Evolutionary conservation across 2,329 filamentous ascomycete genomes (phyloP).

Genomic region (Pseudocercospora pini-densiflorae): DNA sequence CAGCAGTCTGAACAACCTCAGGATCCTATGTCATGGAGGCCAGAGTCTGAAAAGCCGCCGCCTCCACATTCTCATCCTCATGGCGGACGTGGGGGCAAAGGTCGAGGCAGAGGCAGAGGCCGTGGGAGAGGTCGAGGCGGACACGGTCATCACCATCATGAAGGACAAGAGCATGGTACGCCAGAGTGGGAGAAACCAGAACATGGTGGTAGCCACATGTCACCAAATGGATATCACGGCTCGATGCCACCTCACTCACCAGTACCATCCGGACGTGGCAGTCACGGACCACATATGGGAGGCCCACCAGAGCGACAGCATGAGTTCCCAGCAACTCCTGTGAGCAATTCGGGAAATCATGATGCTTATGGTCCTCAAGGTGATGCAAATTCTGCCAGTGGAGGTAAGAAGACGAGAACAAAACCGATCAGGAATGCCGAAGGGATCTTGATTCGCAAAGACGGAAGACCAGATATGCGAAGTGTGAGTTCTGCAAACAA

Average conservation of each 20-base stretch:
- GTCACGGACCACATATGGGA: constrained; percentile 14
- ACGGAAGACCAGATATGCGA: constrained; percentile 57
- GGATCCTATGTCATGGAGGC: constrained; percentile 34
- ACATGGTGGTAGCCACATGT: constrained; percentile 43
- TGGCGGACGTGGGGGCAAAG: constrained; percentile 31
- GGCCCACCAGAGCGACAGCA: constrained; percentile 26
- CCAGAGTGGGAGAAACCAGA: constrained; percentile 49
- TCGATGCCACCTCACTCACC: constrained; percentile 22
- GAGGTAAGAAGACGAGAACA: constrained; percentile 53
- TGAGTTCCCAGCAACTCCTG: constrained; percentile 33
- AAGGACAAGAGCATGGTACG: constrained; percentile 39
- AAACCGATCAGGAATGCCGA: constrained; percentile 56
- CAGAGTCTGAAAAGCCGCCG: constrained; percentile 25
- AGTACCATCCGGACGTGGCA: constrained; percentile 12
- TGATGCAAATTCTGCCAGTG: constrained; percentile 25
- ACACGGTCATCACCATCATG: constrained; percentile 33
- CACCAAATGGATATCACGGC: constrained; percentile 42
- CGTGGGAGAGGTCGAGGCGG: constrained; percentile 48
- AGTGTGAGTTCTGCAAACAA: constrained; percentile 58
- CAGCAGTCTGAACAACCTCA: constrained; percentile 36
- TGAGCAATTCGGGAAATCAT: constrained; percentile 19
- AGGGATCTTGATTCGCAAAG: constrained; percentile 56
- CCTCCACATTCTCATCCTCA: constrained; percentile 10
- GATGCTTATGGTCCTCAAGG: constrained; percentile 21
- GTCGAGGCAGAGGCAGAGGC: constrained; percentile 42